Base-by-base conservation (phyloP, 2,329 filamentous ascomycete genomes). In the Botrytis hyacinthi region DNA sequence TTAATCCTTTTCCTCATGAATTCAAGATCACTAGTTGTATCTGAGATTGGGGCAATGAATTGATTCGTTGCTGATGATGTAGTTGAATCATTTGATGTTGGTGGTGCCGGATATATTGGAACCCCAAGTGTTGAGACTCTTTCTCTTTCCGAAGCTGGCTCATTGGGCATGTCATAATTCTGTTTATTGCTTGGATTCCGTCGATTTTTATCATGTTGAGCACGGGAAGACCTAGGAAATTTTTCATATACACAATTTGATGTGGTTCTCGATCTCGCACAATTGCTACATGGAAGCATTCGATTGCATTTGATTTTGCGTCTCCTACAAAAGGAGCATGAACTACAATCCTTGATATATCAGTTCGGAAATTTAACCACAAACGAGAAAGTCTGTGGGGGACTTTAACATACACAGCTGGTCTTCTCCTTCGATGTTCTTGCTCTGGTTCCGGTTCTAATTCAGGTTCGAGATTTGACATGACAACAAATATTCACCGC, bases 281-380 rank as follows among this genome's bases (percentile, higher is more conserved):
- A 91, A 73, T 89, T 88, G 74, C 83, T 85, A 77, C 89, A 91
- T 1, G 90, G 90, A 10, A 82, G 80, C 74, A 86, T 85, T 67
- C 87, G 86, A 78, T 91, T 87, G 78, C 89, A 91, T 65, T 86
- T 85, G 74, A 91, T 87, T 80, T 91, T 92, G 59, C 88, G 87
- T 72, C 82, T 85, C 61, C 89, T 84, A 77, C 90, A 91, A 60
- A 88, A 83, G 76, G 85, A 82, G 78, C 88, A 90, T 1, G 88
- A 85, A 26, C 85, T 88, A 81, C 48, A 83, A 83, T 29, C 82
- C 80, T 54, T 63, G 60, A 42, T 72, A 68, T 22, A 73, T 77
- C 68, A 77, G 75, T 61, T 71, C 67, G 51, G 61, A 60, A 69
- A 44, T 73, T 32, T 44, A n/a, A 70, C 40, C 35, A 35, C 59